phyloP scores from a whole-genome alignment of 768 basidiomycete genomes.

The Panus rudis region DNA sequence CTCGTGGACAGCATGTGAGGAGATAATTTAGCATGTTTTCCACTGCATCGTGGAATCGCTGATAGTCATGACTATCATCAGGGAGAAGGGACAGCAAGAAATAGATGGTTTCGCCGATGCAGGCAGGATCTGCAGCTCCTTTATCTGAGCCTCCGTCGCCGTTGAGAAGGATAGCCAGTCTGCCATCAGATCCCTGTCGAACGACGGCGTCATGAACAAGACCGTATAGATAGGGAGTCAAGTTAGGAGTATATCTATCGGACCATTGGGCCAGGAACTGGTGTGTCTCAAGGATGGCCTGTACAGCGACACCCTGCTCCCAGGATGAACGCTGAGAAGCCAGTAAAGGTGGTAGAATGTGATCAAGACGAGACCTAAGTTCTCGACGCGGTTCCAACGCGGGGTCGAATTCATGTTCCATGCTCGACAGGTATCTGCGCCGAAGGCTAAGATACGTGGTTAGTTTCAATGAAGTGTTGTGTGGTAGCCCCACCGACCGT shows the following conservation, averaged over 20 bases:
- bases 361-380: too few species aligned
- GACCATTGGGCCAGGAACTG: neutral
- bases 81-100: constrained; percentile 2
- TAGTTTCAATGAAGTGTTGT: too few species aligned
- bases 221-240: constrained; percentile 11
- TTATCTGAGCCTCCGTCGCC: constrained; percentile 12
- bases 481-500: too few species aligned
- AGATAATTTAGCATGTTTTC: constrained; percentile 14
- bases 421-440: too few species aligned
- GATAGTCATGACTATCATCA: neutral
- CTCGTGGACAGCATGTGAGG: constrained; percentile 10
- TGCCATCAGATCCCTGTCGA: constrained; percentile 12
- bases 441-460: too few species aligned
- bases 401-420: too few species aligned
- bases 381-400: too few species aligned
- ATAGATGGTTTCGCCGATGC: constrained; percentile 14
- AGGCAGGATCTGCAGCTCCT: constrained; percentile 14
- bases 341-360: constrained; percentile 13
- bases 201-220: constrained; percentile 14
- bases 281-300: constrained; percentile 15
- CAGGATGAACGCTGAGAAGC: constrained; percentile 15
- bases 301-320: constrained; percentile 18
- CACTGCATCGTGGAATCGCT: constrained; percentile 4
- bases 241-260: neutral
- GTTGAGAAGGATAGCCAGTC: constrained; percentile 10